Evolutionary conservation across 1,284 basidiomycete genomes (phyloP), one percentile per base, ranked within the genome.

Genomic region (Sanghuangporus weigelae): DNA sequence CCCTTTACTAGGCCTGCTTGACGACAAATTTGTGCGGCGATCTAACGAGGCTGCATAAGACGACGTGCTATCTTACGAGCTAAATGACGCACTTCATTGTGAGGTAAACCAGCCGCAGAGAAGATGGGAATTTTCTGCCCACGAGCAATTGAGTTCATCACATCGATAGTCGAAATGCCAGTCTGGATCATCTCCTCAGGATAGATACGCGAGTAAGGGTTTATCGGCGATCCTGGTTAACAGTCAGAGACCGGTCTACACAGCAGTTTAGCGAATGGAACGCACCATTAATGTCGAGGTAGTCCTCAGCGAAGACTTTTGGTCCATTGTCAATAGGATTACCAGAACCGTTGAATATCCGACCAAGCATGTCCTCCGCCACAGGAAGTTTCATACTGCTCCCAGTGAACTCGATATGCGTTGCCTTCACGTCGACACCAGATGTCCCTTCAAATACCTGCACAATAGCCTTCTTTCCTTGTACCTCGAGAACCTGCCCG

Each of bases 161-260:
- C 89, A 77, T 98, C 95, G 74, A 98, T 98, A 39, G 97, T 99
- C 46, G 96, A 98, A 74, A 99, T 99, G 80, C 97, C 97, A 21
- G 97, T 99, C 78, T 99, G 97, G 70, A 99, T 99, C 97, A 99
- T 99, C 81, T 99, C 96, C 78, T 99, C 97, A 67, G 97, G 97
- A 80, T 99, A 99, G 78, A 98, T 98, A 75, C 97, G 95, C 67
- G 95, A 95, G 80, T 91, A 99, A 16, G 97, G 97, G 79, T 99
- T 99, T 81, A 99, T 99, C 57, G 96, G 97, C 6, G 95, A 97
- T 67, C 96, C 95, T 96, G 70, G 50, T 64, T 56, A 31, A 36
- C 10, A n/a, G 16, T 7, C 44, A n/a, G 16, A 14, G 44, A 40
- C 44, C 19, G 36, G 16, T 44, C 36, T 16, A 57, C 50, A 50